These are phyloP conservation scores for Knoxia roxburghii DNA, from an alignment of 257 asterid genomes.

Conservation along the genomic window DNA sequence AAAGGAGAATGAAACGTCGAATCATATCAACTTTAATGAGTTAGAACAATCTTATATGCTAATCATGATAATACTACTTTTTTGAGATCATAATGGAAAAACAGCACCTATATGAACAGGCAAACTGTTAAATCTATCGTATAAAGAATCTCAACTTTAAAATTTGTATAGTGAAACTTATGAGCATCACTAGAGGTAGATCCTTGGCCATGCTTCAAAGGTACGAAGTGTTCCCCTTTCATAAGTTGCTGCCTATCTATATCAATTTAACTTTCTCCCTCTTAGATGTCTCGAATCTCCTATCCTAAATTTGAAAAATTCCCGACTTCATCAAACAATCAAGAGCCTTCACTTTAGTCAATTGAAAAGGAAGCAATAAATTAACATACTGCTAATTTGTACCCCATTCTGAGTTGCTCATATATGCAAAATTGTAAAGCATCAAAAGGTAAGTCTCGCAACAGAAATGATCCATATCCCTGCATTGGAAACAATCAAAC, in stretches of 20 bases:
- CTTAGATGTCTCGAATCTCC: not conserved
- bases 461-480: constrained; percentile 67
- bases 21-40: not conserved
- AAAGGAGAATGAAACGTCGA: not conserved
- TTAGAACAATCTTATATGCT: not conserved
- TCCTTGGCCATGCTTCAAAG: not conserved
- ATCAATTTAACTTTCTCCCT: not conserved
- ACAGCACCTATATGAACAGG: no score
- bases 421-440: constrained; percentile 68
- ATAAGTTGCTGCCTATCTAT: not conserved
- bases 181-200: not conserved
- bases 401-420: constrained; percentile 62
- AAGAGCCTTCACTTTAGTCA: not conserved
- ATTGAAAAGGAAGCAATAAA: not conserved
- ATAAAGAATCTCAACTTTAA: no score
- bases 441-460: constrained; percentile 72
- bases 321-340: not conserved
- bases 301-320: not conserved
- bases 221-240: not conserved
- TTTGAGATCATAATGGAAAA: no score
- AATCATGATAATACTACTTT: no score
- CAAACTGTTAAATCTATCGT: no score
- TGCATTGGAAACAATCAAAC: constrained; percentile 19
- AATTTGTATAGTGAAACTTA: not conserved
- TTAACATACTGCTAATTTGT: constrained; percentile 56